Evolutionary conservation across 441 rosid species (phyloP).

Genomic region (Mallotus japonicus): DNA sequence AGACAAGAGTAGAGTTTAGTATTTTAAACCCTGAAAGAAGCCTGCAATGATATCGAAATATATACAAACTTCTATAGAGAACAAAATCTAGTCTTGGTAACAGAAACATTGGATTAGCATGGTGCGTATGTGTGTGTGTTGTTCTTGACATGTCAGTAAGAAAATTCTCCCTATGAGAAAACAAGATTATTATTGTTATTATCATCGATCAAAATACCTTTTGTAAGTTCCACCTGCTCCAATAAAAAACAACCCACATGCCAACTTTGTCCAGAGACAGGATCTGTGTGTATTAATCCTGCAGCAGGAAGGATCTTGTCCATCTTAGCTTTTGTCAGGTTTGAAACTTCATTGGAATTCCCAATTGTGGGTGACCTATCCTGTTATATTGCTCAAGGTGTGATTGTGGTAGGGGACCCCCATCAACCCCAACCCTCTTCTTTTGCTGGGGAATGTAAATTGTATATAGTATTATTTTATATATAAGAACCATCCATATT

Average conservation of each 20-base stretch:
- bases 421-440: neutral
- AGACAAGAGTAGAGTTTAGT: neutral
- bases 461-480: too few relatives aligned
- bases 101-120: slow-evolving; percentile 20
- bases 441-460: slow-evolving; percentile 9
- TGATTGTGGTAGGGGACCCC: slow-evolving; percentile 11
- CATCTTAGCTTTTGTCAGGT: slow-evolving; percentile 45
- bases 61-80: slow-evolving; percentile 20
- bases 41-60: slow-evolving; percentile 15
- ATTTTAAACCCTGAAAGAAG: slow-evolving; percentile 3
- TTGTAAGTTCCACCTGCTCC: slow-evolving; percentile 34
- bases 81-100: slow-evolving; percentile 40
- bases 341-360: slow-evolving; percentile 37
- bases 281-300: slow-evolving; percentile 27
- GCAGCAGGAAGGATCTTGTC: slow-evolving; percentile 39
- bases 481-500: slow-evolving; percentile 29
- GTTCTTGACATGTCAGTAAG: slow-evolving; percentile 31
- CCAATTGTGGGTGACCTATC: slow-evolving; percentile 12
- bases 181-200: slow-evolving; percentile 18
- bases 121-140: too few relatives aligned
- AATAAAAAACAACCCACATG: slow-evolving; percentile 51
- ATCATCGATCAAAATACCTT: slow-evolving; percentile 4
- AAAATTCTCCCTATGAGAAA: slow-evolving; percentile 22
- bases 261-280: slow-evolving; percentile 39
- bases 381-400: slow-evolving; percentile 3